These are phyloP conservation scores for Arthrobotrys sinensis DNA, from an alignment of 2,329 filamentous ascomycete genomes.

Conservation along the genomic window DNA sequence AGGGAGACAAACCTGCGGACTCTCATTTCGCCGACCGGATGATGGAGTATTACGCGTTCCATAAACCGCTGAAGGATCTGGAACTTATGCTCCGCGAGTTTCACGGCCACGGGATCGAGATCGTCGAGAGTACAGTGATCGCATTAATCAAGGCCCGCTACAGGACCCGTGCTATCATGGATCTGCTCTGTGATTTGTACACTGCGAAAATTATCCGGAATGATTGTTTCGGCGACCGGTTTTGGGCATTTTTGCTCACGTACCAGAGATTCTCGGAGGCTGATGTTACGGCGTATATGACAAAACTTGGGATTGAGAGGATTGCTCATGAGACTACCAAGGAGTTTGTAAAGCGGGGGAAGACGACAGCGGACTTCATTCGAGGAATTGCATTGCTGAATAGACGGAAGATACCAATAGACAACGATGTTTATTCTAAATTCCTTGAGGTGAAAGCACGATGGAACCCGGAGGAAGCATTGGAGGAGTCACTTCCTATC, in stretches of 20 bases:
- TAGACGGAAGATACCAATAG: conserved; percentile 32
- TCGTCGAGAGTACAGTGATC: conserved; percentile 59
- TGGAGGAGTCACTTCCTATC: conserved; percentile 54
- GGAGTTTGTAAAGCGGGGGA: conserved; percentile 50
- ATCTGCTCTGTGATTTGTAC: conserved; percentile 61
- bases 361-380: conserved; percentile 42
- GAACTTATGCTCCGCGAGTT: conserved; percentile 61
- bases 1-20: conserved; percentile 61
- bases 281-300: conserved; percentile 60
- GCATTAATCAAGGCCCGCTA: conserved; percentile 59
- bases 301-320: conserved; percentile 48
- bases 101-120: conserved; percentile 38
- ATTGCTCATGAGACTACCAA: conserved; percentile 32
- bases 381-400: conserved; percentile 48
- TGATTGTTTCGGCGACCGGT: conserved; percentile 62
- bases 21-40: conserved; percentile 60
- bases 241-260: conserved; percentile 62
- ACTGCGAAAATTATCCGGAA: conserved; percentile 34
- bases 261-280: conserved; percentile 53
- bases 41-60: conserved; percentile 61
- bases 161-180: conserved; percentile 58
- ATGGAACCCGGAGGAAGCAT: conserved; percentile 48
- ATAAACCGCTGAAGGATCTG: conserved; percentile 61
- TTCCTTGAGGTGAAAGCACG: conserved; percentile 46
- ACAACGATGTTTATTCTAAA: conserved; percentile 45